Evolutionary conservation across 2,329 filamentous ascomycete genomes (phyloP).

Genomic region (Pseudomassariella vexata): DNA sequence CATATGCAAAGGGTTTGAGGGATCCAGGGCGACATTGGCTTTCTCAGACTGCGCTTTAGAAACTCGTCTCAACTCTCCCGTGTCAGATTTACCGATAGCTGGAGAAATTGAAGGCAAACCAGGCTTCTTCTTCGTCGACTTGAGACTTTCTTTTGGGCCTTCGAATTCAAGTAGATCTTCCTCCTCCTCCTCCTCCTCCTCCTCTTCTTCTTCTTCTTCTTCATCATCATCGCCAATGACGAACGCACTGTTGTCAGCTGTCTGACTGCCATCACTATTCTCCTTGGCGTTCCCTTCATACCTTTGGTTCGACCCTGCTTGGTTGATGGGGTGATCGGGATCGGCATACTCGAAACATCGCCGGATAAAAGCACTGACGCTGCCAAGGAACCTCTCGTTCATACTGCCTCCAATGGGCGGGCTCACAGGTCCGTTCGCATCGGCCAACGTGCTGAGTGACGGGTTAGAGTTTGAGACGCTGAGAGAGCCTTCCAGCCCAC

Average conservation of each 20-base stretch:
- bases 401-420: constrained; percentile 49
- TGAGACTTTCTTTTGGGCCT: constrained; percentile 36
- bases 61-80: constrained; percentile 26
- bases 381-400: constrained; percentile 85
- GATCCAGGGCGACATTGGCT: constrained; percentile 87
- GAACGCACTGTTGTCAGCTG: constrained; percentile 50
- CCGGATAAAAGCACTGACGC: constrained; percentile 91
- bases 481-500: constrained; percentile 73
- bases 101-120: constrained; percentile 32
- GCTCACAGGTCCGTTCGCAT: constrained; percentile 28
- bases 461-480: constrained; percentile 58
- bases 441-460: constrained; percentile 40
- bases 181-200: constrained; percentile 38
- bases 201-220: constrained; percentile 37
- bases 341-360: constrained; percentile 98
- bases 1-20: constrained; percentile 88
- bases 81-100: constrained; percentile 19
- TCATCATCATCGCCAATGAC: constrained; percentile 64
- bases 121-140: constrained; percentile 34
- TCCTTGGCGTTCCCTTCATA: constrained; percentile 23
- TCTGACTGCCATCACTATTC: constrained; percentile 15
- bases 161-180: constrained; percentile 58
- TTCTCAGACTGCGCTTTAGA: constrained; percentile 66
- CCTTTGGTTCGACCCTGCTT: constrained; percentile 27
- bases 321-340: constrained; percentile 69